Base-by-base conservation (phyloP, 1,284 basidiomycete species). In the Leccinum fallax region DNA sequence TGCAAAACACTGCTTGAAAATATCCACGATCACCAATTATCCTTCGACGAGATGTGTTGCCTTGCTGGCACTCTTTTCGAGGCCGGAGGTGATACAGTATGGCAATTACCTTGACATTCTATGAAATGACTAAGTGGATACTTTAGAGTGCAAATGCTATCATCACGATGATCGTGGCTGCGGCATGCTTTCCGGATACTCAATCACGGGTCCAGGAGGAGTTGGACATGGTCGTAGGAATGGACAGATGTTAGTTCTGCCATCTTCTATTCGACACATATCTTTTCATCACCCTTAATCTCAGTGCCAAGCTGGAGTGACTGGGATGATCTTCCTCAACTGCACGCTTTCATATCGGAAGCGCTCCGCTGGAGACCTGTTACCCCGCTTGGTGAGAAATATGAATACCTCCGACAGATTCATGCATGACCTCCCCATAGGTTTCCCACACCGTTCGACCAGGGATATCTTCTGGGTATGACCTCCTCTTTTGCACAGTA, bases 301-400 rank as follows among this genome's bases (percentile, higher is more conserved):
- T 63, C 38, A 74, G 72, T 64, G 13, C 86, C 86, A 0, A 80
- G 74, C 0, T 81, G 83, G 59, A 75, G 77, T 7, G 88, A 89
- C 66, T 74, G 80, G 66, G 72, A 81, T 0, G 64, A 69, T 34
- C 78, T 90, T 5, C 83, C 84, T 1, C 81, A 84, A 65, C 79
- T 87, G 2, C 81, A 80, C 54, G 88, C 87, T 0, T 90, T 88
- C 69, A 81, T 87, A 19, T 69, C 82, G 21, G 88, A 90, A 70
- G 76, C 80, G 0, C 84, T 83, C 56, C 77, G 89, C 30, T 90
- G 89, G 89, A 75, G 87, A 56, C 88, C 88, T 21, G 81, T 86
- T 5, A 81, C 76, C 19, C 81, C 83, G 0, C 77, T 81, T 32
- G 84, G 83, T 80, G 62, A 53, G 8, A 1, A 21, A 51, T n/a